Conservation (phyloP, 2,329 filamentous ascomycete genomes). For the Trichoderma atroviride region DNA sequence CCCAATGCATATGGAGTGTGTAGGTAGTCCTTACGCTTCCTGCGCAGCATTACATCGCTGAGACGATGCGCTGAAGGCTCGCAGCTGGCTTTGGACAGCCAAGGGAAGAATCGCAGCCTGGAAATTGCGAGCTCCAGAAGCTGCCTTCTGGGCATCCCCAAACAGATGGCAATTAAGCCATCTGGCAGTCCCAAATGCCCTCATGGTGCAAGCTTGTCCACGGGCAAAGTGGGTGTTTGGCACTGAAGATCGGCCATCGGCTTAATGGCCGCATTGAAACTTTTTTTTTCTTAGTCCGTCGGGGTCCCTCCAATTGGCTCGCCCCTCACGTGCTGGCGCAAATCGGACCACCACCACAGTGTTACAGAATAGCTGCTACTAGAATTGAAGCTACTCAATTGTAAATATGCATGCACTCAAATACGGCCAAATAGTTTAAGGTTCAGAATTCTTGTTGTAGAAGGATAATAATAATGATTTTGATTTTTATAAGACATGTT, state of each 20-base stretch:
- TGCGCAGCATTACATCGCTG: slow-evolving; percentile 42
- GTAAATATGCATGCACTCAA: no score
- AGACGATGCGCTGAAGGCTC: slow-evolving; percentile 42
- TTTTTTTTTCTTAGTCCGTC: slow-evolving; percentile 35
- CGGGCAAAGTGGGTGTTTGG: slow-evolving; percentile 25
- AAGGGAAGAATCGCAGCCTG: slow-evolving; percentile 33
- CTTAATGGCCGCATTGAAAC: slow-evolving; percentile 27
- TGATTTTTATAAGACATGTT: neutral
- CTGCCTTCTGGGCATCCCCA: slow-evolving; percentile 35
- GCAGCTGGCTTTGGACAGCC: slow-evolving; percentile 33
- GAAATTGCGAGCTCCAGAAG: slow-evolving; percentile 35
- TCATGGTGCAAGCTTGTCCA: slow-evolving; percentile 40
- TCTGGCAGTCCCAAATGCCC: slow-evolving; percentile 44
- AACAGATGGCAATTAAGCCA: slow-evolving; percentile 47
- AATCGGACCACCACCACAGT: slow-evolving; percentile 23
- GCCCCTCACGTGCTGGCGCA: slow-evolving; percentile 31
- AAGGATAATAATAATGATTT: neutral
- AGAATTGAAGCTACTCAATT: neutral
- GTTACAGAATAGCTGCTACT: neutral
- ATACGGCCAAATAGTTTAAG: neutral
- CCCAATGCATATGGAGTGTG: neutral
- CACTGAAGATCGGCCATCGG: slow-evolving; percentile 21
- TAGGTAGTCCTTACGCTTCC: slow-evolving; percentile 43
- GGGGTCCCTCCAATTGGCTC: slow-evolving; percentile 26
- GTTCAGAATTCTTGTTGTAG: neutral